phyloP scores from a whole-genome alignment of 2,329 filamentous ascomycete species.

The Thermomyces lanuginosus region DNA sequence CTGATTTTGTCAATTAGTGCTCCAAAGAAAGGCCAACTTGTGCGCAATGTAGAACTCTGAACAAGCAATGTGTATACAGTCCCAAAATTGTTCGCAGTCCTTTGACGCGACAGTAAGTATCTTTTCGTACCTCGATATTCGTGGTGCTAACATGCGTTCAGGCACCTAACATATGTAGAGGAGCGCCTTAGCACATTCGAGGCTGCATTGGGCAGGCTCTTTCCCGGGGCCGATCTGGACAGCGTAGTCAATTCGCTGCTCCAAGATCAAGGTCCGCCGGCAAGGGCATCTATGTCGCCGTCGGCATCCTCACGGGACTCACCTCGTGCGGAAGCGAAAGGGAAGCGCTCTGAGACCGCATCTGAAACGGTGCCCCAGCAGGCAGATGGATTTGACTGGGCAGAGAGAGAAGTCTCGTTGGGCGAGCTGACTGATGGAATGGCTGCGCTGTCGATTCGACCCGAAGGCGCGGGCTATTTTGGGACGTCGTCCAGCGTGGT shows the following conservation, averaged over 20 bases:
- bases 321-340: conserved; percentile 19
- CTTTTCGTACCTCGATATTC: background rate
- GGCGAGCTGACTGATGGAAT: conserved; percentile 26
- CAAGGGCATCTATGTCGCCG: conserved; percentile 17
- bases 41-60: conserved; percentile 23
- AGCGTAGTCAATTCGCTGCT: conserved; percentile 22
- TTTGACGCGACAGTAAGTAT: conserved; percentile 25
- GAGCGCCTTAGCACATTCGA: conserved; percentile 24
- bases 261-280: conserved; percentile 18
- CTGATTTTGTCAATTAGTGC: conserved; percentile 14
- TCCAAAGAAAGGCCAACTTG: conserved; percentile 27
- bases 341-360: conserved; percentile 19
- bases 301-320: conserved; percentile 24
- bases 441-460: conserved; percentile 25
- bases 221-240: conserved; percentile 25
- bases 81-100: conserved; percentile 27
- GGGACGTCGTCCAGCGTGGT: conserved; percentile 26
- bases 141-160: conserved; percentile 6
- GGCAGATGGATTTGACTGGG: conserved; percentile 38
- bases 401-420: conserved; percentile 24
- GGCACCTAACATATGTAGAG: conserved; percentile 26
- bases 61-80: conserved; percentile 27
- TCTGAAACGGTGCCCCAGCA: conserved; percentile 30
- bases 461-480: conserved; percentile 25
- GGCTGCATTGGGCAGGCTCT: conserved; percentile 21